Conservation (phyloP, 1,139 yeast species). For the Suhomyces guaymorum region DNA sequence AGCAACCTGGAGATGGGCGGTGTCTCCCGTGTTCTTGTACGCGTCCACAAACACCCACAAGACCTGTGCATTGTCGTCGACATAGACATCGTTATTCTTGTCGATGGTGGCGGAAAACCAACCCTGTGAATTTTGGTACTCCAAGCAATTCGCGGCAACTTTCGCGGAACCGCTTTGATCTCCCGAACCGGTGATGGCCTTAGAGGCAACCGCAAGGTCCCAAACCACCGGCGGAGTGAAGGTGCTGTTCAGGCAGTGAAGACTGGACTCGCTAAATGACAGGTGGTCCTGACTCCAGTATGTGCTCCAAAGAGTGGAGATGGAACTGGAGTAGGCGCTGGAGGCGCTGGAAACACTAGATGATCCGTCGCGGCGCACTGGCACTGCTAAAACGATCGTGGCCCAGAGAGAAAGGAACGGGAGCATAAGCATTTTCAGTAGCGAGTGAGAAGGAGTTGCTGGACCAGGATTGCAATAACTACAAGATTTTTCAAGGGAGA, state of each 20-base stretch:
- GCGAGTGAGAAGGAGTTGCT: no score
- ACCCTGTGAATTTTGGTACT: conserved; percentile 14
- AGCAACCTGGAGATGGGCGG: conserved; percentile 11
- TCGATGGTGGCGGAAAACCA: conserved; percentile 19
- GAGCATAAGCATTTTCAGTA: conserved; percentile 3
- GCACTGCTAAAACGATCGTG: not conserved
- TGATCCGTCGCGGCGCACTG: not conserved
- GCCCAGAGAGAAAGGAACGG: conserved; percentile 2
- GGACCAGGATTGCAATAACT: no score
- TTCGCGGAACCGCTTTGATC: conserved; percentile 6
- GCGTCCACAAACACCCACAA: conserved; percentile 18
- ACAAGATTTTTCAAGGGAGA: not conserved
- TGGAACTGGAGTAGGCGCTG: conserved; percentile 3
- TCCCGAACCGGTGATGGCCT: conserved; percentile 12
- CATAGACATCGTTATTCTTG: conserved; percentile 16
- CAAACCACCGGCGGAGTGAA: conserved; percentile 14
- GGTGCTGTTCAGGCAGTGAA: conserved; percentile 8
- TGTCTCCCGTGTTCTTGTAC: conserved; percentile 10
- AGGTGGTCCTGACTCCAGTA: conserved; percentile 14
- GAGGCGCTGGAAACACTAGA: conserved; percentile 2
- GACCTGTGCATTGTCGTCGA: conserved; percentile 20
- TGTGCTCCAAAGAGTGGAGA: conserved; percentile 8
- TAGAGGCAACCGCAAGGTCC: conserved; percentile 17
- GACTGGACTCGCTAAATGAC: conserved; percentile 10
- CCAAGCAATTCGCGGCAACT: conserved; percentile 11